Evolutionary conservation across 768 basidiomycete genomes (phyloP).

Genomic region (Pisolithus sp.): DNA sequence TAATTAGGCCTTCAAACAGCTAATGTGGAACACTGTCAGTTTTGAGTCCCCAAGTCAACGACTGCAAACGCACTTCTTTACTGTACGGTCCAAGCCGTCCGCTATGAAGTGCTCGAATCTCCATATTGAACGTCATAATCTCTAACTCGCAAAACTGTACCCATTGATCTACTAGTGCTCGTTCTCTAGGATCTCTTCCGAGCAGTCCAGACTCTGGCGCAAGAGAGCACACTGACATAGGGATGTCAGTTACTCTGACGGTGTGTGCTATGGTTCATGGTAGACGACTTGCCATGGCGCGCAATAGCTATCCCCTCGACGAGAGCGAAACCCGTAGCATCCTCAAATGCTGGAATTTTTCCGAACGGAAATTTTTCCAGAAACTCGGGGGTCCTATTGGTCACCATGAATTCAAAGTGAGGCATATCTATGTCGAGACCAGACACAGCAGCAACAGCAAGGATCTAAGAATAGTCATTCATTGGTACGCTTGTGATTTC

Average conservation of each 20-base stretch:
- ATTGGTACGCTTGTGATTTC: background rate
- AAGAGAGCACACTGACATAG: constrained; percentile 16
- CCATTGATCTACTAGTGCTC: constrained; percentile 27
- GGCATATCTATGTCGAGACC: constrained; percentile 22
- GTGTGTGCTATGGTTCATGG: background rate
- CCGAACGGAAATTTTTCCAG: constrained; percentile 25
- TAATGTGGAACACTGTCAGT: background rate
- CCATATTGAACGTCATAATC: constrained; percentile 17
- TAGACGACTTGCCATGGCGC: constrained; percentile 17
- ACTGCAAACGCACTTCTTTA: constrained; percentile 12
- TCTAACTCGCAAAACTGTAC: constrained; percentile 25
- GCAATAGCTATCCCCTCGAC: constrained; percentile 26
- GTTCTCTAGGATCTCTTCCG: constrained; percentile 16
- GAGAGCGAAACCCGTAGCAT: constrained; percentile 15
- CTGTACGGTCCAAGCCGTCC: constrained; percentile 18
- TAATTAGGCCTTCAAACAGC: constrained; percentile 13
- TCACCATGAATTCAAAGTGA: constrained; percentile 17
- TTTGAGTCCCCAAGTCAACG: background rate
- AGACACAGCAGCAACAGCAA: constrained; percentile 16
- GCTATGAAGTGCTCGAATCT: constrained; percentile 10
- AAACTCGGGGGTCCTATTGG: constrained; percentile 22
- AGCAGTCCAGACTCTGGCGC: constrained; percentile 22
- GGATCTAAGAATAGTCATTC: constrained; percentile 12
- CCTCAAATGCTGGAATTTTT: constrained; percentile 24
- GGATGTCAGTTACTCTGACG: background rate